Base-by-base conservation (phyloP, 73 alveolate genomes). In the Paramecium pentaurelia region DNA sequence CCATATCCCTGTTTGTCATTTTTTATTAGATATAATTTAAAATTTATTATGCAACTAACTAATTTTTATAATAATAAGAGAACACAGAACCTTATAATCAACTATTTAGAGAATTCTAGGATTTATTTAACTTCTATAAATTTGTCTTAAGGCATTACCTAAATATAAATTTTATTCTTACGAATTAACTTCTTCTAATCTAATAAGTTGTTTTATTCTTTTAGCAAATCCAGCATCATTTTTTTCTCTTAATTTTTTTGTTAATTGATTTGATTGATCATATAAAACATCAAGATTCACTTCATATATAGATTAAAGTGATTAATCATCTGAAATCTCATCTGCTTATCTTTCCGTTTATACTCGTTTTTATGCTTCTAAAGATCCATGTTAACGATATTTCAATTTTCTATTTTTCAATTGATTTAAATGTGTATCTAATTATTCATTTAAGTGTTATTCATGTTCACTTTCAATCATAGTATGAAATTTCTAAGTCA, bases 1-100 rank as follows among this genome's bases (percentile, higher is more conserved):
- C 96, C 95, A 91, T 92, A 73, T 34, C 87, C 18, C 87, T 73
- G 60, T 73, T 14, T 30, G 87, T 71, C 84, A 71, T 58, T 30
- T 51, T 32, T 85, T 2, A 36, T 36, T 85, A 4, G 36, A 54
- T 54, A 18, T 18, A 36, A 30, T 58, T 85, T 40, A 85, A 54
- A 64, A 32, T 64, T 64, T 64, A 64, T 64, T 34, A 32, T 25
- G 22, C 47, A 64, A 64, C 84, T 64, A 64, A 64, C 84, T 64
- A 64, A 64, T 42, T 64, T 64, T 28, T 34, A 64, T 22, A 64
- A 32, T 20, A 54, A 54, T 28, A 28, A 64, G 49, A 64, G 49
- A 25, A 28, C 20, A 54, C 28, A 54, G 14, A 54, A 54, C 11
- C 27, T 5, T 60, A 22, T 60, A 16, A 60, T 60, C 77, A 60